Evolutionary conservation across 1,284 basidiomycete genomes (phyloP).

Genomic region (Malassezia restricta): DNA sequence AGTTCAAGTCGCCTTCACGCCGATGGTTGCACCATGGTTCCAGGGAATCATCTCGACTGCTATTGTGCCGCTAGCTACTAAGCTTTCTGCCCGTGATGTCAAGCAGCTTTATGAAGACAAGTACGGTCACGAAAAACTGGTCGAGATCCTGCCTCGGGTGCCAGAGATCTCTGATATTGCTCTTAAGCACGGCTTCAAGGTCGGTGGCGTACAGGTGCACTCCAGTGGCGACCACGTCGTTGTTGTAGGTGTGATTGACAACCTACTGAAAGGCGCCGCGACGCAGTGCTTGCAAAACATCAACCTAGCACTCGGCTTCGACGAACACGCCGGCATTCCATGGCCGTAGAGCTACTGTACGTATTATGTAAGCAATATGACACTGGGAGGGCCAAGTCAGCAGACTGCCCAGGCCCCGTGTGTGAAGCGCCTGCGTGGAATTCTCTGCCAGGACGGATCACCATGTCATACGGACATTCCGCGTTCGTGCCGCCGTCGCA

Average conservation of each 20-base stretch:
- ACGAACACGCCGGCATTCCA: constrained; percentile 73
- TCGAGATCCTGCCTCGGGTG: constrained; percentile 58
- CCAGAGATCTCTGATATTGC: constrained; percentile 68
- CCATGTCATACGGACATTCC: constrained; percentile 14
- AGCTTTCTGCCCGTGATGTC: constrained; percentile 61
- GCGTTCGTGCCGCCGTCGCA: constrained; percentile 13
- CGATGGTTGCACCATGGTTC: constrained; percentile 84
- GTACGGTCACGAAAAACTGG: constrained; percentile 63
- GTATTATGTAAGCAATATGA: constrained; percentile 1
- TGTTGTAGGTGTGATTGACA: constrained; percentile 66
- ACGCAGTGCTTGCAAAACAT: constrained; percentile 94
- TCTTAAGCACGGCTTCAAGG: constrained; percentile 72
- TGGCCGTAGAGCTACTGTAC: neutral
- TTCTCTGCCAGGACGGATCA: neutral
- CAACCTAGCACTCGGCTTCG: constrained; percentile 83
- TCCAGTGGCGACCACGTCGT: constrained; percentile 76
- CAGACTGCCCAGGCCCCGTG: neutral
- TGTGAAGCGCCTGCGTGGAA: neutral
- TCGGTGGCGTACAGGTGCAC: constrained; percentile 90
- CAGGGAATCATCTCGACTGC: constrained; percentile 82
- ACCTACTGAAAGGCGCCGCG: constrained; percentile 90
- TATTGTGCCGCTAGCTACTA: constrained; percentile 62
- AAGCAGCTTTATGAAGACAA: constrained; percentile 63
- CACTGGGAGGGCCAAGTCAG: neutral
- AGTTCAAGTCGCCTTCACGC: constrained; percentile 72